Evolutionary conservation across 768 basidiomycete species (phyloP).

Genomic region (Rhodotorula kratochvilovae): DNA sequence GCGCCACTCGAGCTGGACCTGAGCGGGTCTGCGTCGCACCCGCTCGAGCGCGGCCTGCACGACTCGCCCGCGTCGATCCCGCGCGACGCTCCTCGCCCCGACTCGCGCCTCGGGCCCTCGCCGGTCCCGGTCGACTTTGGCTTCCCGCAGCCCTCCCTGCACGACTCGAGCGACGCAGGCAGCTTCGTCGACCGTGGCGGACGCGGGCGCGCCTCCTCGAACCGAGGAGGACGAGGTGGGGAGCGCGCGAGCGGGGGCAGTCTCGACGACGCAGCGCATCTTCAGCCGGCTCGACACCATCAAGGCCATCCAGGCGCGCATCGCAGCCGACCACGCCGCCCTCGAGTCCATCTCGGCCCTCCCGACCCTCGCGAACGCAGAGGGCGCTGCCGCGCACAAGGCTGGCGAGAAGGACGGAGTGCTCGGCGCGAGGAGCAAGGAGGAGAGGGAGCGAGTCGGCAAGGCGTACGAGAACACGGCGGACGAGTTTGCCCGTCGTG

Average conservation of each 20-base stretch:
- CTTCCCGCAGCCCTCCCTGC: too few relatives aligned
- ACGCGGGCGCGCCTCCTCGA: too few relatives aligned
- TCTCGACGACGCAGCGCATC: neutral
- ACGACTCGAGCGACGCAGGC: neutral
- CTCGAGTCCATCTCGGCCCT: neutral
- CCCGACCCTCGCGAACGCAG: neutral
- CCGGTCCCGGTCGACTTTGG: too few relatives aligned
- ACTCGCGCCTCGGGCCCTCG: too few relatives aligned
- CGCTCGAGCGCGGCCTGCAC: neutral
- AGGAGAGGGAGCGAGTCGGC: neutral
- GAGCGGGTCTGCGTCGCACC: neutral
- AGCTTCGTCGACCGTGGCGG: neutral
- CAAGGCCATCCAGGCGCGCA: neutral
- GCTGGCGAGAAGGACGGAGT: neutral
- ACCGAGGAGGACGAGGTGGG: neutral
- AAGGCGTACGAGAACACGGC: conserved; percentile 21
- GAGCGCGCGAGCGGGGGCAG: neutral
- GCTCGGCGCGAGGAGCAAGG: neutral
- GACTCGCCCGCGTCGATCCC: neutral
- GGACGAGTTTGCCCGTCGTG: conserved; percentile 6
- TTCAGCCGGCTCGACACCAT: conserved; percentile 2
- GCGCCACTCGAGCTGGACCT: neutral
- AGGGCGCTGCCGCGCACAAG: neutral
- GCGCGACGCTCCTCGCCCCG: neutral
- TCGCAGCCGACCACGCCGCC: neutral